These are phyloP conservation scores for Cryptococcus neoformans DNA, from an alignment of 1,284 basidiomycete genomes.

Conservation along the genomic window DNA sequence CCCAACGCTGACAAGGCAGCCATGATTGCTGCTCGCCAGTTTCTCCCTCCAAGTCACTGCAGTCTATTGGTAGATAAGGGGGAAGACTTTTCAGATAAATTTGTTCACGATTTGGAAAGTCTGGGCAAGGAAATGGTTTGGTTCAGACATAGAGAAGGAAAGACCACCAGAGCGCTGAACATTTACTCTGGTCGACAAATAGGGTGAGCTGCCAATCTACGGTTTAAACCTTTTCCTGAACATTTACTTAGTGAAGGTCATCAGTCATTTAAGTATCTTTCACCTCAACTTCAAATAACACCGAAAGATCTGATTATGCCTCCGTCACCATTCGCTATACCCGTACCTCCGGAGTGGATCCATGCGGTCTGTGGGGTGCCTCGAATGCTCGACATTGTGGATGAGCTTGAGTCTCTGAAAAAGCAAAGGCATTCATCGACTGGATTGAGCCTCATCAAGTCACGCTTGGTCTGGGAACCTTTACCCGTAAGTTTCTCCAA, in stretches of 20 bases:
- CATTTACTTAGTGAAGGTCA: constrained; percentile 31
- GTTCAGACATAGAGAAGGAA: constrained; percentile 61
- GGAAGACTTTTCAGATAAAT: constrained; percentile 64
- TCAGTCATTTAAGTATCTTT: constrained; percentile 75
- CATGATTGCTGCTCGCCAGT: constrained; percentile 29
- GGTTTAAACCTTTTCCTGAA: background rate
- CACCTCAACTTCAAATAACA: constrained; percentile 66
- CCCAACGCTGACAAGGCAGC: constrained; percentile 12
- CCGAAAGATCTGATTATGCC: constrained; percentile 60
- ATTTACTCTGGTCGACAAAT: constrained; percentile 69
- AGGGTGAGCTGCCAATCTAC: constrained; percentile 54
- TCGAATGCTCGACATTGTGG: constrained; percentile 65
- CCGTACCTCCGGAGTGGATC: constrained; percentile 59
- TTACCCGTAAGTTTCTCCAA: constrained; percentile 49
- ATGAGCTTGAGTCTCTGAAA: constrained; percentile 57
- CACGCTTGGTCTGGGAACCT: constrained; percentile 75
- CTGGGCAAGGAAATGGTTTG: constrained; percentile 78
- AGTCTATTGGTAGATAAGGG: constrained; percentile 85
- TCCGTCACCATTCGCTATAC: constrained; percentile 51
- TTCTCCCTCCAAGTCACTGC: constrained; percentile 51
- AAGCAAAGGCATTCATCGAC: background rate
- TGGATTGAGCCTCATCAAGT: constrained; percentile 28
- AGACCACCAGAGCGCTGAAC: constrained; percentile 72
- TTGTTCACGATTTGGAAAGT: constrained; percentile 58
- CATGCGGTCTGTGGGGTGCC: constrained; percentile 84